phyloP scores from a whole-genome alignment of 2,329 filamentous ascomycete species.

The Phaeoacremonium minimum region DNA sequence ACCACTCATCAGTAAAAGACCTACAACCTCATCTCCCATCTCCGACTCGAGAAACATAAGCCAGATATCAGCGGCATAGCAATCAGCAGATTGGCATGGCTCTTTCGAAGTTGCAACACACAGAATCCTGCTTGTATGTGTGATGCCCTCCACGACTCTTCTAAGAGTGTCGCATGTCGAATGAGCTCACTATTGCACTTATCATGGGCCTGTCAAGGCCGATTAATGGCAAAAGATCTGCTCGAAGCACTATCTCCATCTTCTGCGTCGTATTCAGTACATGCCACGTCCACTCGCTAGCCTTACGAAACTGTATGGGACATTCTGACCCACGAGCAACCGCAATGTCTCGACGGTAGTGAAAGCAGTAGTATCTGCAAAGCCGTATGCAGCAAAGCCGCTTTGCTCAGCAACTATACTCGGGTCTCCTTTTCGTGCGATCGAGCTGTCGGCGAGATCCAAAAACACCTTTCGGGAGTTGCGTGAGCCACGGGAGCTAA shows the following conservation, averaged over 20 bases:
- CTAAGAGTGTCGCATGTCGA: too few relatives aligned
- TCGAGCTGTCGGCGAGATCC: conserved; percentile 63
- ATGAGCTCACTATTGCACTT: too few relatives aligned
- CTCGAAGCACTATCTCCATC: neutral
- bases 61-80: too few relatives aligned
- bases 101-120: too few relatives aligned
- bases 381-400: conserved; percentile 76
- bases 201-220: too few relatives aligned
- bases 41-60: too few relatives aligned
- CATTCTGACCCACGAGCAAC: conserved; percentile 78
- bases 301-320: conserved; percentile 82
- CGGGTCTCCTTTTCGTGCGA: conserved; percentile 62
- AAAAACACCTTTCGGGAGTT: conserved; percentile 68
- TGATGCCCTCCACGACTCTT: too few relatives aligned
- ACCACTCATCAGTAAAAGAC: too few relatives aligned
- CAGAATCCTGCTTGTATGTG: too few relatives aligned
- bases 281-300: conserved; percentile 56
- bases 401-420: conserved; percentile 65
- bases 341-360: conserved; percentile 79
- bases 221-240: too few relatives aligned
- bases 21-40: too few relatives aligned
- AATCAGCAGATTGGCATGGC: too few relatives aligned
- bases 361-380: conserved; percentile 77
- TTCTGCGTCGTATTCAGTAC: conserved; percentile 27
- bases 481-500: conserved; percentile 42